phyloP scores from a whole-genome alignment of 1,284 basidiomycete species.

The Taiwanofungus camphoratus region DNA sequence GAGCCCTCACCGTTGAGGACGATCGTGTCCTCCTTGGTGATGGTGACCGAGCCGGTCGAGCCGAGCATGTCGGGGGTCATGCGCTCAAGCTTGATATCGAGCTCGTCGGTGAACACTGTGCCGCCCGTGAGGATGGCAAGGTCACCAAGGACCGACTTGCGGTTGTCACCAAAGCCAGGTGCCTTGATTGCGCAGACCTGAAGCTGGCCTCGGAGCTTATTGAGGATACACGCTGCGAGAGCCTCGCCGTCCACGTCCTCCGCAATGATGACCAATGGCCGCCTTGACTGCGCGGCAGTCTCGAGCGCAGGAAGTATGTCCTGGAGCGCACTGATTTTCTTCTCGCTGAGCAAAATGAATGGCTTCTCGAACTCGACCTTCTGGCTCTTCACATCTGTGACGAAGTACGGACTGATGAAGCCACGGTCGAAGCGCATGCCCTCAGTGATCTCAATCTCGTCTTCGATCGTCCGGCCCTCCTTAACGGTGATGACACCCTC shows the following conservation, averaged over 20 bases:
- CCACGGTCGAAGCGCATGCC: conserved; percentile 99
- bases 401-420: conserved; percentile 98
- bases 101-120: conserved; percentile 96
- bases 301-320: conserved; percentile 96
- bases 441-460: conserved; percentile 99
- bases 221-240: conserved; percentile 94
- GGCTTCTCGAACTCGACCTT: conserved; percentile 98
- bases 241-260: conserved; percentile 98
- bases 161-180: conserved; percentile 98
- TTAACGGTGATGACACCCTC: conserved; percentile 99
- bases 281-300: conserved; percentile 84
- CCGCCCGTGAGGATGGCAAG: conserved; percentile 96
- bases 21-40: conserved; percentile 99
- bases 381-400: conserved; percentile 97
- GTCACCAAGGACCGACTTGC: conserved; percentile 96
- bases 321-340: conserved; percentile 95
- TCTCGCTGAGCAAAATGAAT: conserved; percentile 88
- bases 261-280: conserved; percentile 93
- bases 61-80: conserved; percentile 89
- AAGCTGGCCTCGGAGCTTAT: conserved; percentile 97
- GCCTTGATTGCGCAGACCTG: conserved; percentile 94
- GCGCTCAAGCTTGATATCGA: conserved; percentile 96
- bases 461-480: conserved; percentile 96
- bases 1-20: conserved; percentile 90
- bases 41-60: conserved; percentile 85